Base-by-base conservation (phyloP, 2,329 filamentous ascomycete species). In the Fusarium begoniae region DNA sequence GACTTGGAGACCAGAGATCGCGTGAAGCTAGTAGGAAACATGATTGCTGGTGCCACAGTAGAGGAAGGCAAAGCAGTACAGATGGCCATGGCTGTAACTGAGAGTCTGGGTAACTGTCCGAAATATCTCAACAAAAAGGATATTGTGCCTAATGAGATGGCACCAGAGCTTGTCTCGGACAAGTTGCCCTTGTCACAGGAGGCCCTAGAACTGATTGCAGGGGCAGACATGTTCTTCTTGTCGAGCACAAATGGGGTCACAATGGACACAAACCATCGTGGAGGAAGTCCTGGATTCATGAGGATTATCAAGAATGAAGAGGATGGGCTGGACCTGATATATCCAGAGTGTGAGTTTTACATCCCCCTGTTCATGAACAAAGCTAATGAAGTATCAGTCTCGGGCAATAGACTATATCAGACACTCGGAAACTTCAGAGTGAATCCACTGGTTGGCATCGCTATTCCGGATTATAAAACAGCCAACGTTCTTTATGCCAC, bases 201-300 rank as follows among this genome's bases (percentile, higher is more conserved):
- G 56, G 92, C 91, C 2, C 71, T 91, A 14, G 83, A 87, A 13
- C 79, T 96, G 37, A 83, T 97, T 22, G 79, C 80, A 3, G 87
- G 87, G 70, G 88, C 92, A 6, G 94, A 97, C 79, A 85, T 95
- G 75, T 91, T 97, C 81, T 97, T 97, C 82, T 83, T 97, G 44
- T 91, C 93, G 24, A 93, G 90, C 26, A 88, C 88, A 2, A 87
- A 92, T 76, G 87, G 89, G 20, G 81, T 84, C 20, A 90, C 90
- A 62, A 97, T 97, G 94, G 94, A 97, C 80, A 93, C 92, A 12
- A 97, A 97, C 78, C 90, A 94, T 77, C 90, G 94, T 11, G 94
- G 94, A 43, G 94, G 94, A 0, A 87, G 90, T 4, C 85, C 87
- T 2, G 94, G 94, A 0, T 96, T 97, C 78, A 84, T 96, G 26